Percentiles rank a stretch among this genome's conserved stretches.
phyloP scores from a whole-genome alignment of 176 grass and related monocot species.

The Raddia distichophylla region DNA sequence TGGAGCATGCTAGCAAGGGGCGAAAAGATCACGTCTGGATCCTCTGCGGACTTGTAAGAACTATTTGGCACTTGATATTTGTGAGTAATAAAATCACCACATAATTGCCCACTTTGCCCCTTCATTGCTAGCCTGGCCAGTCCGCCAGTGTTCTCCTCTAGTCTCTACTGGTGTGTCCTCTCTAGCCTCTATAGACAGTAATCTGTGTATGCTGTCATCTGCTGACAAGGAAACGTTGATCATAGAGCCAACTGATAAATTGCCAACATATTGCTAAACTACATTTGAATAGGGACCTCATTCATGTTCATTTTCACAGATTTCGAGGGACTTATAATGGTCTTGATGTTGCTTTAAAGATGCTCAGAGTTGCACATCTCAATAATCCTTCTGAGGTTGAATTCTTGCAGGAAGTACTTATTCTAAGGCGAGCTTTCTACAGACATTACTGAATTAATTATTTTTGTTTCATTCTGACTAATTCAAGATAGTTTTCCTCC shows the following conservation, averaged over 20 bases:
- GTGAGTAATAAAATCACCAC: not conserved
- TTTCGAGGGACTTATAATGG: constrained; percentile 69
- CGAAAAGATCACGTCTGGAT: constrained; percentile 63
- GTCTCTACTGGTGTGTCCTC: too few relatives aligned
- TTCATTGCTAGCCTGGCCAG: not conserved
- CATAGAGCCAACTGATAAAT: not conserved
- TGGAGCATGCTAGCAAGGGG: constrained; percentile 53
- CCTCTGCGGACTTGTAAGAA: constrained; percentile 82
- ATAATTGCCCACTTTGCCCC: constrained; percentile 9
- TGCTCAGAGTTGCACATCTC: constrained; percentile 61
- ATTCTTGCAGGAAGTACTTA: constrained; percentile 85
- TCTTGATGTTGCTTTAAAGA: constrained; percentile 82
- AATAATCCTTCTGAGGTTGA: constrained; percentile 62
- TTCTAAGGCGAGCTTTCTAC: constrained; percentile 76
- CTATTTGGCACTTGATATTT: constrained; percentile 3
- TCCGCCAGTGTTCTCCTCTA: not conserved
- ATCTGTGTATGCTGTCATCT: constrained; percentile 5
- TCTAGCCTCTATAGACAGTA: not conserved
- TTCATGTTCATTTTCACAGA: constrained; percentile 48
- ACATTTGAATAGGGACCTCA: not conserved
- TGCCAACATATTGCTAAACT: constrained; percentile 8
- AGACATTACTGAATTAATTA: not conserved
- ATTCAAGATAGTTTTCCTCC: constrained; percentile 44
- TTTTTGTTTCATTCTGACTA: constrained; percentile 14
- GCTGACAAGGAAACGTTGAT: not conserved